These are phyloP conservation scores for Lactarius trivialis DNA, from an alignment of 768 basidiomycete species.

Conservation along the genomic window DNA sequence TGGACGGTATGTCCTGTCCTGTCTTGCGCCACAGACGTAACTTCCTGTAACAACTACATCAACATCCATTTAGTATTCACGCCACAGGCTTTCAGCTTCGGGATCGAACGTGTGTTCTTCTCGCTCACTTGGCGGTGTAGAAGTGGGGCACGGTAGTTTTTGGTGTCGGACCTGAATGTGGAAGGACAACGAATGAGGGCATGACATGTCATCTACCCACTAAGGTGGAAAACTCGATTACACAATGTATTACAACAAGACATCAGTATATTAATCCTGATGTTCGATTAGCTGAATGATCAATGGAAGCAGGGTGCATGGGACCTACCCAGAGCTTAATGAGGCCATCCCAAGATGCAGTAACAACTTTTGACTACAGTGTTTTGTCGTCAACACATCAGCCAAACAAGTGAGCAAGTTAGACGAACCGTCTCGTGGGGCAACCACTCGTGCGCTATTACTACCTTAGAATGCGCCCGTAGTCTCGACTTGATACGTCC, in stretches of 20 bases:
- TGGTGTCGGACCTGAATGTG: neutral
- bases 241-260: neutral
- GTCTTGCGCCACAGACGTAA: neutral
- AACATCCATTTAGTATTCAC: neutral
- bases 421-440: slow-evolving; percentile 84
- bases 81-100: neutral
- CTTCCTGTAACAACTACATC: neutral
- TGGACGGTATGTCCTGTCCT: too few species aligned
- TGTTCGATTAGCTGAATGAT: slow-evolving; percentile 6
- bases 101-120: neutral
- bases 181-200: neutral
- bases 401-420: slow-evolving; percentile 9
- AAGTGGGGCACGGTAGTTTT: neutral
- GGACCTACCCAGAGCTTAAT: slow-evolving; percentile 92
- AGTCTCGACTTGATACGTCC: slow-evolving; percentile 88
- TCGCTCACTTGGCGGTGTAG: neutral
- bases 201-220: neutral
- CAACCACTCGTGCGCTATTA: slow-evolving; percentile 96
- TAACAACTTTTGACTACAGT: slow-evolving; percentile 87
- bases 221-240: neutral
- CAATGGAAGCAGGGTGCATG: neutral
- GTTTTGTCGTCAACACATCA: neutral
- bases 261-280: slow-evolving; percentile 17
- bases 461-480: slow-evolving; percentile 89
- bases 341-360: slow-evolving; percentile 95